Base-by-base conservation (phyloP, 2,329 filamentous ascomycete genomes). In the Sporothrix curviconia region DNA sequence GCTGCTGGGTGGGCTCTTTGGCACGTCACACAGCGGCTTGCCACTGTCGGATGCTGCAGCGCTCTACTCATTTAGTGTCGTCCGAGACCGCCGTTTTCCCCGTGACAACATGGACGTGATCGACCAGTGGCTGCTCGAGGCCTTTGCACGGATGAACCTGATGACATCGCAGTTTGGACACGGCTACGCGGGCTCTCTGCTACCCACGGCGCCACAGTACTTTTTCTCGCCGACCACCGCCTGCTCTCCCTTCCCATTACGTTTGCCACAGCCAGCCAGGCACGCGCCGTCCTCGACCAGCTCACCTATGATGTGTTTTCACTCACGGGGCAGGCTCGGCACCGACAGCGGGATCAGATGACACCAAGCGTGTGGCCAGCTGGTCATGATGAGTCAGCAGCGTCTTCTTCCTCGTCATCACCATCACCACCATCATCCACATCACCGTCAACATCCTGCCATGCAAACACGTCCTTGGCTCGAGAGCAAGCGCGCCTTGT, bases 191-290 rank as follows among this genome's bases (percentile, higher is more conserved):
- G 37, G 39, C 1, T 15, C 25, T 3, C 25, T 43, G 32, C 37
- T 42, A 8, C 50, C 39, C 12, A 39, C 39, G 0, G 28, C 28
- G 9, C 39, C 50, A 5, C 50, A 53, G 12, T 53, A 53, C 7
- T 40, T 43, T 6, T 53, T 53, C 37, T 53, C 50, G 7, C 50
- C 50, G 25, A 43, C 25, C 39, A 53, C 25, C 50, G n/a, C 12
- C 25, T 43, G 3, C 39, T 43, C 7, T 24, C 37, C 14, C 37
- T 53, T 1, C 50, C 50, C 2, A 40, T 53, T 2, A 34, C 25
- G 1, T 53, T 53, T 53, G 50, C 25, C 5, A 42, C 50, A 5
- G 24, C 34, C 11, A 42, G 36, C 15, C 25, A 53, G 25, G 50
- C 50, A 3, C n/a, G 50, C 15, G 43, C 42, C 9, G 32, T 17